phyloP scores from a whole-genome alignment of 768 basidiomycete genomes.

The Boletus bicolor region DNA sequence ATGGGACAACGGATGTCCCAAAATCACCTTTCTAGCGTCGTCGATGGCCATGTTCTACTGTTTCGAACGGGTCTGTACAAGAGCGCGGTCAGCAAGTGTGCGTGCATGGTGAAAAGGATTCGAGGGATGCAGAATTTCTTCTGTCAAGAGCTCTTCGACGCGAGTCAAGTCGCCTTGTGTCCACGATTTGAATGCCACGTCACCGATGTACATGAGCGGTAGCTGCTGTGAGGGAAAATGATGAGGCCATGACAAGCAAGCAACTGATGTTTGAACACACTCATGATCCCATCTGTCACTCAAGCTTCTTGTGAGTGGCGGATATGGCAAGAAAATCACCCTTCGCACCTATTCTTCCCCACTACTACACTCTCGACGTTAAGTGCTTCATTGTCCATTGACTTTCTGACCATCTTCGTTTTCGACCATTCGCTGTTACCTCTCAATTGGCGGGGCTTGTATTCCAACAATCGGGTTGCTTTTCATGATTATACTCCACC shows the following conservation, averaged over 20 bases:
- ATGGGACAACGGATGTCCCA: no score
- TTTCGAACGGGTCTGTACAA: background rate
- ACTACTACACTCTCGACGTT: no score
- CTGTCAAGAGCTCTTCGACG: background rate
- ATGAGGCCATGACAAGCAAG: no score
- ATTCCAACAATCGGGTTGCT: background rate
- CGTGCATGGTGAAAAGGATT: background rate
- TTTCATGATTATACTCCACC: background rate
- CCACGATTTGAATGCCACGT: background rate
- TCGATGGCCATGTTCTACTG: no score
- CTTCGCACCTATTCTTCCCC: no score
- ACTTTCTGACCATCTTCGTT: no score
- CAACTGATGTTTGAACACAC: no score
- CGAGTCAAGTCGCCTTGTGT: background rate
- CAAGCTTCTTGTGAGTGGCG: no score
- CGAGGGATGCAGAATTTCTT: background rate
- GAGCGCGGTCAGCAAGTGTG: background rate
- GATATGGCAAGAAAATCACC: no score
- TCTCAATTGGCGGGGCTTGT: background rate
- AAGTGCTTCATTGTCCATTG: no score
- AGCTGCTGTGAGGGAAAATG: background rate
- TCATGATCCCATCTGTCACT: no score
- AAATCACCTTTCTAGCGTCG: no score
- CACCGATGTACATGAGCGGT: background rate
- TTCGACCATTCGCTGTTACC: background rate